Conservation (phyloP, 2,329 filamentous ascomycete species). For the Aspergillus transmontanensis region DNA sequence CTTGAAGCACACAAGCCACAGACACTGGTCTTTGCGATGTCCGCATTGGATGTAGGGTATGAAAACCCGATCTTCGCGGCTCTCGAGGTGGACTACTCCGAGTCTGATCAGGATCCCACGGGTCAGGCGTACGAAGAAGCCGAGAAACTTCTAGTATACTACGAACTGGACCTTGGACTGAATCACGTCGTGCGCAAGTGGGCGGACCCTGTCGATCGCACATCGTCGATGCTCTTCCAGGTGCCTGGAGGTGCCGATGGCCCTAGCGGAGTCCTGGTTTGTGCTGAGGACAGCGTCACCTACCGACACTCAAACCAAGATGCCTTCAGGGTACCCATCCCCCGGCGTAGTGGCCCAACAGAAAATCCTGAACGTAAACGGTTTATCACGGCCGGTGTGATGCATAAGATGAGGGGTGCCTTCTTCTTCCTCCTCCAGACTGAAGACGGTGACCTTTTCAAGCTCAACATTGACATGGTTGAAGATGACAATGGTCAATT, state of each 20-base stretch:
- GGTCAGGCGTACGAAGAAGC: constrained; percentile 78
- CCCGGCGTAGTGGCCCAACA: constrained; percentile 79
- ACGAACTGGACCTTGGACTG: constrained; percentile 92
- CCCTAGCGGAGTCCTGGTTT: constrained; percentile 92
- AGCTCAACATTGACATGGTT: constrained; percentile 88
- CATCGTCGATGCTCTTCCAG: constrained; percentile 87
- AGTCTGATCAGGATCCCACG: constrained; percentile 86
- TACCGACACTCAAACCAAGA: constrained; percentile 97
- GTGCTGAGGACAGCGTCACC: constrained; percentile 89
- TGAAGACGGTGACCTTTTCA: constrained; percentile 98
- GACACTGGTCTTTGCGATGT: constrained; percentile 84
- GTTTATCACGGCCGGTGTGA: constrained; percentile 84
- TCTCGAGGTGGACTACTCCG: constrained; percentile 89
- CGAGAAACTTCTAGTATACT: constrained; percentile 93
- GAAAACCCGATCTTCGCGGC: constrained; percentile 96
- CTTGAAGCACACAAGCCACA: constrained; percentile 94
- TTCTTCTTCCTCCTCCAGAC: constrained; percentile 98
- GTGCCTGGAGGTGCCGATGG: constrained; percentile 93
- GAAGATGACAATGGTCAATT: constrained; percentile 75
- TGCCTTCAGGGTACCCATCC: constrained; percentile 84
- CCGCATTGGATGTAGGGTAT: constrained; percentile 91
- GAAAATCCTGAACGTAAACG: constrained; percentile 93
- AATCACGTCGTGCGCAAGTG: constrained; percentile 98
- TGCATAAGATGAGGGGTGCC: constrained; percentile 94
- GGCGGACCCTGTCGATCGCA: constrained; percentile 90